Conservation (phyloP, 768 basidiomycete species). For the Podaxis carcinomalis region DNA sequence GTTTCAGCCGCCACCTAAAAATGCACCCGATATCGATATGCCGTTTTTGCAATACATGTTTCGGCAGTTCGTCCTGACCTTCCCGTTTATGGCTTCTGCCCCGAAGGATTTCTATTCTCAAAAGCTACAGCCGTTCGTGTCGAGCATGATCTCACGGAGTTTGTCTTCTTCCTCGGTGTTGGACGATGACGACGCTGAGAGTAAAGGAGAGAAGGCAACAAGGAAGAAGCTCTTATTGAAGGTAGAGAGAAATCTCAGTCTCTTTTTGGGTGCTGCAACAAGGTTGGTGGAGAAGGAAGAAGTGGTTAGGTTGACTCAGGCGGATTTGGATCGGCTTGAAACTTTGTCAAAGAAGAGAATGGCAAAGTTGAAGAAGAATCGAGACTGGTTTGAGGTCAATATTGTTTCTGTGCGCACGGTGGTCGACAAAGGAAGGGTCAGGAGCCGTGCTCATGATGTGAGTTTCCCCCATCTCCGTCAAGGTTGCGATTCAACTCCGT, state of each 20-base stretch:
- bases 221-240: constrained; percentile 69
- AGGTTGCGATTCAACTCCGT: constrained; percentile 8
- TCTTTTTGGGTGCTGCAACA: constrained; percentile 78
- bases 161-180: constrained; percentile 58
- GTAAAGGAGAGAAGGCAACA: constrained; percentile 46
- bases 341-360: constrained; percentile 60
- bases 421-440: constrained; percentile 77
- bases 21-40: constrained; percentile 59
- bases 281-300: constrained; percentile 85
- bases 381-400: constrained; percentile 82
- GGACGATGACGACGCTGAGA: constrained; percentile 37
- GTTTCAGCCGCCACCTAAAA: constrained; percentile 68
- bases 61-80: constrained; percentile 88
- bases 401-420: constrained; percentile 85
- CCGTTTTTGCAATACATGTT: constrained; percentile 90
- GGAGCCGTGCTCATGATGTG: constrained; percentile 87
- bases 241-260: constrained; percentile 77
- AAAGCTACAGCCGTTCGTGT: constrained; percentile 93
- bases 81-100: constrained; percentile 89
- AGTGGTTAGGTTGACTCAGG: constrained; percentile 83
- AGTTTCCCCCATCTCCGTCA: constrained; percentile 20
- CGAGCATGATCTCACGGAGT: constrained; percentile 77
- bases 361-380: constrained; percentile 39
- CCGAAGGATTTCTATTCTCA: constrained; percentile 90
- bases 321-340: constrained; percentile 79